Evolutionary conservation across 148 eudicot genomes (phyloP).

Genomic region (Camellia lanceoleosa): DNA sequence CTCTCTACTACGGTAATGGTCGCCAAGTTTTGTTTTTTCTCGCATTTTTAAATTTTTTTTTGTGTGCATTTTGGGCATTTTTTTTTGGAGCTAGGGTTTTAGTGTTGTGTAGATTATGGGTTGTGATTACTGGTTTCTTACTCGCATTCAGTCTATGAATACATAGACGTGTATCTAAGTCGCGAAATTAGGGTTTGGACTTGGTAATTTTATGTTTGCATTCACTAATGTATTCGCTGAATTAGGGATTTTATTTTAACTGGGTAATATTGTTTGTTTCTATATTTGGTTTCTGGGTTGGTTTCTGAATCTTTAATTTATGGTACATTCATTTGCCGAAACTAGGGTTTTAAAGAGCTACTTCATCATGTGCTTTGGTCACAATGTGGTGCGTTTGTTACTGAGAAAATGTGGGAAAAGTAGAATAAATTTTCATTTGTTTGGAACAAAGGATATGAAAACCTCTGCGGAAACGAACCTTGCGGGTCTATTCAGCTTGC

Average conservation of each 20-base stretch:
- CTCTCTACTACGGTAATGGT: background rate
- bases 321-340: background rate
- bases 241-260: background rate
- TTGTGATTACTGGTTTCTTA: background rate
- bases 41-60: background rate
- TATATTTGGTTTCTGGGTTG: background rate
- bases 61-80: background rate
- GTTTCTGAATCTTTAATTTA: background rate
- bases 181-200: conserved; percentile 1
- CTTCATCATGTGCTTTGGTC: background rate
- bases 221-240: background rate
- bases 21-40: background rate
- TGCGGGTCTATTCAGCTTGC: no score
- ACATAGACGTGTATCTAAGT: background rate
- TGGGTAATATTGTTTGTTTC: background rate
- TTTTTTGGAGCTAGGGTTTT: background rate
- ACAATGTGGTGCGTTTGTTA: conserved; percentile 2
- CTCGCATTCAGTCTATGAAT: conserved; percentile 3
- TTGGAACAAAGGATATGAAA: background rate
- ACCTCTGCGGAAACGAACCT: background rate
- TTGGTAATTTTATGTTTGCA: background rate
- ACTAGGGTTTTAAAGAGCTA: background rate
- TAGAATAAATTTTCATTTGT: background rate
- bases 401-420: background rate
- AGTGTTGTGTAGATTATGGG: background rate